Evolutionary conservation across 768 basidiomycete species (phyloP), one percentile per base, ranked within the genome.

Genomic region (Suillus paluster): DNA sequence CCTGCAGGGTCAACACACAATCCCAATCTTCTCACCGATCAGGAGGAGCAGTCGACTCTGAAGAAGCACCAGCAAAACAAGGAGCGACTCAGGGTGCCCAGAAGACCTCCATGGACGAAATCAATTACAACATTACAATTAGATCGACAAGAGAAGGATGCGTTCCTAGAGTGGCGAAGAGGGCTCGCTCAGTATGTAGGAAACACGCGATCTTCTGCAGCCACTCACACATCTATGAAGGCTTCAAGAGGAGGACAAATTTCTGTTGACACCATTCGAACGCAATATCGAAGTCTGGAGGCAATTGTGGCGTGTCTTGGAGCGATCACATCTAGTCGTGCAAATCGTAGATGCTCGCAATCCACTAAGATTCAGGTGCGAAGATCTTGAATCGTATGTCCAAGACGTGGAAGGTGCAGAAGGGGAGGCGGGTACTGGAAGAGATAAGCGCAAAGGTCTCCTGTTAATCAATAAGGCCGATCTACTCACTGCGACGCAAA

Each of bases 241-340:
- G 61, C 80, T 98, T 14, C 94, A 97, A 71, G 95, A 97, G 69
- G 81, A 84, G 63, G 91, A 97, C 60, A 85, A 87, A 44, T 85
- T 99, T 33, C 83, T 98, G n/a, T 81, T 98, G 1, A 97, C 96
- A 0, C 97, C 95, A 5, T 99, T 97, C 70, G 97, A 99, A 72
- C 90, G 95, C 54, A 99, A 99, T 71, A 78, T 99, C 36, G 96
- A 99, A 80, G 97, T 99, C 14, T 99, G 97, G 97, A 82, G 97
- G 46, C 97, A 99, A 70, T 84, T 99, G 9, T 99, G 97, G 97
- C 84, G 97, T 57, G 97, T 99, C 1, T 78, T 97, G 10, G 97
- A 99, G 77, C 86, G 95, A 23, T 97, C 97, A 1, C 93, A 97
- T 68, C 85, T 99, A 25, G 78, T 99, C 36, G 92, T 99, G 2